Evolutionary conservation across 306 rosid genomes (phyloP), one percentile per base, ranked within the genome.

Genomic region (Mimosa bimucronata): DNA sequence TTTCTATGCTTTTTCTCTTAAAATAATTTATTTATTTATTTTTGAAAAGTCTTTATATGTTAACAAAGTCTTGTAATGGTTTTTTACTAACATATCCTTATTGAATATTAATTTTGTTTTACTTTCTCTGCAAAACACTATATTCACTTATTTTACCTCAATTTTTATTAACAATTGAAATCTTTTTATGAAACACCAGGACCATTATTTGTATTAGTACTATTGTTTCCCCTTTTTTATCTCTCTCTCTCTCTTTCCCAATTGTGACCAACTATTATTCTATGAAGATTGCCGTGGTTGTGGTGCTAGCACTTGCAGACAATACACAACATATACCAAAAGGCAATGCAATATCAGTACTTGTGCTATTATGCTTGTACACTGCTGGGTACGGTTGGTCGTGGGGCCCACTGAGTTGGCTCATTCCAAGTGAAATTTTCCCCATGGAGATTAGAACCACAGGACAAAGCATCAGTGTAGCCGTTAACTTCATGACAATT

Each of bases 321-420:
- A 91, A 88, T 31, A 70, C 84, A 6, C 45, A 77, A 58, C 77
- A 82, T 57, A 77, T 88, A 1, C 50, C 90, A 9, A 87, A 88
- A 86, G 76, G 90, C 41, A 80, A 79, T 9, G 38, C 91, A 0
- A 52, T 68, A 72, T 4, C 86, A 41, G 79, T 90, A 1, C 52
- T 92, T 7, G 91, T 90, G 66, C 53, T 90, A 6, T 31, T 92
- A 68, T 88, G 97, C 65, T 8, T 74, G 2, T 90, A 88, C 53
- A 83, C 90, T 2, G 94, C 88, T 2, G 94, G 94, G 21, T 92
- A 88, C 66, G 92, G 90, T 50, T 87, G 88, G 90, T 90, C 94
- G 14, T 90, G 97, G 97, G 94, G 94, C 1, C 94, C 92, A 18
- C 81, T 92, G 9, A 77, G 65, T 29, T 92, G 97, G 97, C 92